Evolutionary conservation across 192 early-diverging fungal genomes (phyloP), one percentile per base, ranked within the genome.

Genomic region (Coemansia guatemalensis): DNA sequence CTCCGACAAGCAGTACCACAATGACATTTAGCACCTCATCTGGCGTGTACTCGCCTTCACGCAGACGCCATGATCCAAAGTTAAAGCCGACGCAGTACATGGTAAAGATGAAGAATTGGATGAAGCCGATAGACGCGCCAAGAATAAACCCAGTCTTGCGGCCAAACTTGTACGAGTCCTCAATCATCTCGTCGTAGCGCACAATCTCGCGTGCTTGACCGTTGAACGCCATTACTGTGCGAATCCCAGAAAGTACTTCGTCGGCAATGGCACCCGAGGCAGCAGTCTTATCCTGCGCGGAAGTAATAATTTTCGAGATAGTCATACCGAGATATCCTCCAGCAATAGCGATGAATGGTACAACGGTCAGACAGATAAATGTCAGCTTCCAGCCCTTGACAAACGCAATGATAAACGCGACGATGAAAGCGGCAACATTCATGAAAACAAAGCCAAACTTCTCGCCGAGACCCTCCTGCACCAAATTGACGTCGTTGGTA

Each of bases 391-490:
- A 94, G 8, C 89, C 92, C 57, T 86, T 84, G 50, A 84, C 78
- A 58, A 95, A 93, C 23, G 90, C 92, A 25, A 91, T 83, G 25
- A 89, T 74, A 64, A 93, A 93, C 58, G 86, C 89, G 14, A 84
- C 64, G 55, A 93, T 53, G 56, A 94, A 96, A 4, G 85, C 83
- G 17, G 85, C 82, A 26, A 87, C 32, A 26, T 83, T 78, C 67
- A 84, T 77, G 44, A 93, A 60, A 27, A 88, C 77, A 39, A 91
- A 73, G 47, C 89, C 88, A 30, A 92, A 83, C 60, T 96, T 96
- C 49, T 94, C 92, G 23, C 85, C 84, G 26, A 96, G 86, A 48
- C 91, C 93, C 67, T 95, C 95, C 74, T 95, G 92, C 26, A 93
- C 86, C 39, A 94, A 58, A 48, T 88, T 87, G 29, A 89, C 93